Conservation (phyloP, 345 rosid species). For the Isatis tinctoria region DNA sequence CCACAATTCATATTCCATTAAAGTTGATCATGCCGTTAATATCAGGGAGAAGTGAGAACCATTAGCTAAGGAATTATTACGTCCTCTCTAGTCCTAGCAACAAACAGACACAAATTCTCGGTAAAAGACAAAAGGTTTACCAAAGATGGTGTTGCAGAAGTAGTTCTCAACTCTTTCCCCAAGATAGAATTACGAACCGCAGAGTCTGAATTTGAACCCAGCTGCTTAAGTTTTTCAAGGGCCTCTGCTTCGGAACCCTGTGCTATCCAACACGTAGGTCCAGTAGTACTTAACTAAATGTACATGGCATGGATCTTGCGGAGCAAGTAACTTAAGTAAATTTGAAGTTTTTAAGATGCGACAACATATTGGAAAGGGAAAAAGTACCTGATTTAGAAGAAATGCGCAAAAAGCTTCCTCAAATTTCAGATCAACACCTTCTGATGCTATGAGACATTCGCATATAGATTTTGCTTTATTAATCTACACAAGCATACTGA, state of each 20-base stretch:
- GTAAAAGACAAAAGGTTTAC: conserved; percentile 36
- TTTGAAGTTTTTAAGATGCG: conserved; percentile 7
- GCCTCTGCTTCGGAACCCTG: conserved; percentile 77
- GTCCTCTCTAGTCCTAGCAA: conserved; percentile 7
- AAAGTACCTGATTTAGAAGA: conserved; percentile 78
- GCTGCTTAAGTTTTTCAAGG: conserved; percentile 63
- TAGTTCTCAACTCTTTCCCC: conserved; percentile 51
- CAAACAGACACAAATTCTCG: background rate
- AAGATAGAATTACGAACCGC: conserved; percentile 44
- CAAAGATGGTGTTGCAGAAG: conserved; percentile 50
- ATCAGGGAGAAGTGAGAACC: conserved; percentile 1
- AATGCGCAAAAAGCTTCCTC: conserved; percentile 82
- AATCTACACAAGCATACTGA: conserved; percentile 50
- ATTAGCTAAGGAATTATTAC: background rate
- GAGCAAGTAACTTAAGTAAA: conserved; percentile 5
- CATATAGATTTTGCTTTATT: conserved; percentile 69
- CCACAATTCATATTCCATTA: conserved; percentile 7
- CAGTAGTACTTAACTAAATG: conserved; percentile 23
- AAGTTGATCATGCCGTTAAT: conserved; percentile 11
- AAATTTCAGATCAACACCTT: conserved; percentile 80
- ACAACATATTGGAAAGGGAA: background rate
- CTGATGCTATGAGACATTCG: conserved; percentile 81
- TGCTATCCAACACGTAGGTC: conserved; percentile 34
- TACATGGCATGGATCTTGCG: conserved; percentile 8
- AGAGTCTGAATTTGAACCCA: conserved; percentile 57